Percentiles rank a stretch among this genome's conserved stretches.
Evolutionary conservation across 345 rosid genomes (phyloP).

Genomic region (Microthlaspi erraticum): DNA sequence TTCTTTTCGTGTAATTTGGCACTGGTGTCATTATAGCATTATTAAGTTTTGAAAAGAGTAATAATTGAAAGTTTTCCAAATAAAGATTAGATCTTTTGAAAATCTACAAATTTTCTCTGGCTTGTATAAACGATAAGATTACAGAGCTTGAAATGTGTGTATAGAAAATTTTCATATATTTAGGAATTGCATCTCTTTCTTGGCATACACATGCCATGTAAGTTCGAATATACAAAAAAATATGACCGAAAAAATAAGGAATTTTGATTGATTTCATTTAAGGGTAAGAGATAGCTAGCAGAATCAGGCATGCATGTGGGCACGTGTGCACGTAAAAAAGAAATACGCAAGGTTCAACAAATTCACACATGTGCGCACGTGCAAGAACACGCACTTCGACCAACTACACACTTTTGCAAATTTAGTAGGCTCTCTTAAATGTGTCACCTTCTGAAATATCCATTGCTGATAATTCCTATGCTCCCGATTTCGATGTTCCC

Average conservation of each 20-base stretch:
- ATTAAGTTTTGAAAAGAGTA: constrained; percentile 22
- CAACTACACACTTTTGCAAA: constrained; percentile 42
- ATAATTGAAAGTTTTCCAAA: neutral
- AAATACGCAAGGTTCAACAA: constrained; percentile 59
- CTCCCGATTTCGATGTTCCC: constrained; percentile 40
- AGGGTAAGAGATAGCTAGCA: constrained; percentile 22
- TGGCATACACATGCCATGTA: constrained; percentile 32
- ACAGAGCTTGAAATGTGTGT: neutral
- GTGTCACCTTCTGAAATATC: constrained; percentile 29
- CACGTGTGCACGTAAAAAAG: constrained; percentile 65
- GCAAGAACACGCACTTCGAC: constrained; percentile 70
- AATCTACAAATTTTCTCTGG: neutral
- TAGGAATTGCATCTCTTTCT: constrained; percentile 17
- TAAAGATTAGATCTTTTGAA: neutral
- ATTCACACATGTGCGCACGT: constrained; percentile 91
- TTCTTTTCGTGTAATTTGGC: constrained; percentile 29
- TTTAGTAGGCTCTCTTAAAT: constrained; percentile 23
- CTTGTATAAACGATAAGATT: neutral
- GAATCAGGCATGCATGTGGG: constrained; percentile 68
- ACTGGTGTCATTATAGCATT: constrained; percentile 30
- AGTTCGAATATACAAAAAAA: constrained; percentile 7
- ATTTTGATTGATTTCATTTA: constrained; percentile 11
- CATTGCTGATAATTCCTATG: constrained; percentile 42
- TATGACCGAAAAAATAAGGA: neutral
- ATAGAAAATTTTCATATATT: neutral